Conservation (phyloP, 192 early-diverging fungal genomes). For the Podila minutissima region DNA sequence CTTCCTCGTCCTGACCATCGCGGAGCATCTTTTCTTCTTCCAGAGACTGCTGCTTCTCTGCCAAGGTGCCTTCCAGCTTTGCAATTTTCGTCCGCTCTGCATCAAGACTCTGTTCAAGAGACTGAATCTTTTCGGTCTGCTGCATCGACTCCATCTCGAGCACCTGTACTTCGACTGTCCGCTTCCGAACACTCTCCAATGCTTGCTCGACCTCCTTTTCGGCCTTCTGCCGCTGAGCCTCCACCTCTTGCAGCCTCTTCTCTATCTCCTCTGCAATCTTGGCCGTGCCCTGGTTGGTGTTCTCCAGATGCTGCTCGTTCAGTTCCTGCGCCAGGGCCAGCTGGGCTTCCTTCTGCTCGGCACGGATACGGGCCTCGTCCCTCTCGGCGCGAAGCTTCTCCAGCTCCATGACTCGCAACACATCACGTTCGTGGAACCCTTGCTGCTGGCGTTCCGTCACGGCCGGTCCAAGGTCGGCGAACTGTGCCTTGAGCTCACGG, state of each 20-base stretch:
- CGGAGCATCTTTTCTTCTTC: conserved; percentile 10
- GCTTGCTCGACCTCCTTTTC: conserved; percentile 35
- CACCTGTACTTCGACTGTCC: conserved; percentile 26
- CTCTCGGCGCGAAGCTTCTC: conserved; percentile 38
- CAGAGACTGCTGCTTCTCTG: conserved; percentile 16
- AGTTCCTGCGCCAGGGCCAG: conserved; percentile 31
- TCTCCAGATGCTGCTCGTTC: conserved; percentile 38
- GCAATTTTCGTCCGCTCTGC: conserved; percentile 34
- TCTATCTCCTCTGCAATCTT: conserved; percentile 51
- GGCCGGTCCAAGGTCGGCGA: conserved; percentile 30
- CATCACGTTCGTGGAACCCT: conserved; percentile 44
- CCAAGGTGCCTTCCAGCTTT: conserved; percentile 15
- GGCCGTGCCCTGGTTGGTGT: conserved; percentile 23
- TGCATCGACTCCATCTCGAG: conserved; percentile 15
- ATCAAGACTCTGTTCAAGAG: conserved; percentile 21
- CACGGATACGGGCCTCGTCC: conserved; percentile 1
- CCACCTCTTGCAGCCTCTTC: conserved; percentile 36
- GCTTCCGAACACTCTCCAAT: conserved; percentile 33
- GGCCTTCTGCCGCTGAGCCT: conserved; percentile 27
- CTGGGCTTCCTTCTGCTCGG: conserved; percentile 31
- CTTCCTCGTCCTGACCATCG: conserved; percentile 17
- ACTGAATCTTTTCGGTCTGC: conserved; percentile 20
- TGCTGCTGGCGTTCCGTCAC: conserved; percentile 40
- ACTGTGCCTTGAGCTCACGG: conserved; percentile 33
- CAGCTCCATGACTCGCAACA: conserved; percentile 38